Evolutionary conservation across 2,329 filamentous ascomycete genomes (phyloP).

Genomic region (Hypomyces perniciosus): DNA sequence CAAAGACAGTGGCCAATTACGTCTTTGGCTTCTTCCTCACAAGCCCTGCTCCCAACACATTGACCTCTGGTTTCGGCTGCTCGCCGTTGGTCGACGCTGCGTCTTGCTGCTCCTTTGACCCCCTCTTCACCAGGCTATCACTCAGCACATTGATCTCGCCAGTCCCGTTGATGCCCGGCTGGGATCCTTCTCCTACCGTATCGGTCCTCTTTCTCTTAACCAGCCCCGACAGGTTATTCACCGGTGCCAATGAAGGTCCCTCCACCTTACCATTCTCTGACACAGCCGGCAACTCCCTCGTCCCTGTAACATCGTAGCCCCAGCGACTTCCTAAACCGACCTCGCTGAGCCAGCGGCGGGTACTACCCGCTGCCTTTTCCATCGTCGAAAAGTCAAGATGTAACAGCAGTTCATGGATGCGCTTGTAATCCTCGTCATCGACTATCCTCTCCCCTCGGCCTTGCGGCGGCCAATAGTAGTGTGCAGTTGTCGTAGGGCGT

Average conservation of each 20-base stretch:
- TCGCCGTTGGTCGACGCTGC: not conserved
- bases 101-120: slow-evolving; percentile 37
- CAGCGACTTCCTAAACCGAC: slow-evolving; percentile 49
- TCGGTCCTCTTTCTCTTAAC: slow-evolving; percentile 42
- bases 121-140: slow-evolving; percentile 46
- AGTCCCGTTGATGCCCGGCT: slow-evolving; percentile 5
- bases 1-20: not conserved
- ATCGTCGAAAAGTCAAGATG: slow-evolving; percentile 67
- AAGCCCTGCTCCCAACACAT: slow-evolving; percentile 44
- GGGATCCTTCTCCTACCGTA: slow-evolving; percentile 17
- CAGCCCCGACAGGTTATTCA: slow-evolving; percentile 45
- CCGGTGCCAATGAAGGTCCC: slow-evolving; percentile 13
- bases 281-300: slow-evolving; percentile 21
- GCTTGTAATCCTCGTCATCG: slow-evolving; percentile 58
- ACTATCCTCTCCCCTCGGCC: slow-evolving; percentile 60
- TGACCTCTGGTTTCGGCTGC: slow-evolving; percentile 25
- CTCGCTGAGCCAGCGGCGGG: slow-evolving; percentile 64
- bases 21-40: slow-evolving; percentile 54
- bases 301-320: slow-evolving; percentile 47
- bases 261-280: slow-evolving; percentile 7
- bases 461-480: slow-evolving; percentile 59
- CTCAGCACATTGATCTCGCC: slow-evolving; percentile 41
- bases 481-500: slow-evolving; percentile 47
- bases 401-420: slow-evolving; percentile 62
- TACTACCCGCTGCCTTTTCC: slow-evolving; percentile 57